A percentile compares a stretch with the other conserved stretches of the same genome.
These are phyloP conservation scores for Rhododendron henanense DNA, from an alignment of 148 eudicot species.

Conservation along the genomic window DNA sequence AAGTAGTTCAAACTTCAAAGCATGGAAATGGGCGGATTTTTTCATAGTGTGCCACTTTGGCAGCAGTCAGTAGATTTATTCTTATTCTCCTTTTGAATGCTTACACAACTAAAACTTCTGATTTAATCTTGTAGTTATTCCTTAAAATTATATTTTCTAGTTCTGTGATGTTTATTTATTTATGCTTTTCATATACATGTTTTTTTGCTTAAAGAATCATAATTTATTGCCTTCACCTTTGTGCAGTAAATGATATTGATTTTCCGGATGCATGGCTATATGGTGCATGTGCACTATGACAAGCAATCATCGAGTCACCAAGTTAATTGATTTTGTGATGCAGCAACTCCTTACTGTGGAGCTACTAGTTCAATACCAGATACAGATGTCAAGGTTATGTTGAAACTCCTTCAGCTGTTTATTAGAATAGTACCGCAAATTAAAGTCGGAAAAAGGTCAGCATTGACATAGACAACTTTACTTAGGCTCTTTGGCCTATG, in stretches of 20 bases:
- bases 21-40: neutral
- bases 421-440: neutral
- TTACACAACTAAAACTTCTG: neutral
- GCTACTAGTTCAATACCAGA: neutral
- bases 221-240: neutral
- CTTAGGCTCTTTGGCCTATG: neutral
- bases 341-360: neutral
- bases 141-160: neutral
- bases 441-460: no score
- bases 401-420: neutral
- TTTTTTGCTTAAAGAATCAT: neutral
- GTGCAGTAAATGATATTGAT: neutral
- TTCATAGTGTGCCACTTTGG: neutral
- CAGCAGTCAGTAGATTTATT: neutral
- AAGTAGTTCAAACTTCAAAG: neutral
- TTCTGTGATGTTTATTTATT: no score
- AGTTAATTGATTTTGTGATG: neutral
- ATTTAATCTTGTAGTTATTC: neutral
- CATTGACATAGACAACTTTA: neutral
- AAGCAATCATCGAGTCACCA: neutral
- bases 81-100: neutral
- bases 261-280: no score
- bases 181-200: neutral
- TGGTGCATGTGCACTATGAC: neutral
- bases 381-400: neutral